These are phyloP conservation scores for Solanum chacoense DNA, from an alignment of 305 asterid genomes.

Conservation along the genomic window DNA sequence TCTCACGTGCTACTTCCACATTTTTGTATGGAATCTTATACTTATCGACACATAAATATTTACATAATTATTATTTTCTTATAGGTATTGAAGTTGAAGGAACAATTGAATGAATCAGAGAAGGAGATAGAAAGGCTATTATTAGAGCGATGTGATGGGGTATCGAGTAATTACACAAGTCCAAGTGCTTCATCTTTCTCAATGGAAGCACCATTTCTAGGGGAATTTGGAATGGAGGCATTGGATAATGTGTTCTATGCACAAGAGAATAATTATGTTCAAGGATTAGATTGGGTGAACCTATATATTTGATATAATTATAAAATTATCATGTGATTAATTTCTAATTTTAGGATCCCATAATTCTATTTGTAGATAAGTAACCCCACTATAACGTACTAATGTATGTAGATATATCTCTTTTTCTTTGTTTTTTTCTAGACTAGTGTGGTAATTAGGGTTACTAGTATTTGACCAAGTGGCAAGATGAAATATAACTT, in stretches of 20 bases:
- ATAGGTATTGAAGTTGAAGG: constrained; percentile 57
- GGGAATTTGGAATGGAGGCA: constrained; percentile 51
- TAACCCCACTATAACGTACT: not conserved
- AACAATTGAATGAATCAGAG: constrained; percentile 50
- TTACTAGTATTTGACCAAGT: not conserved
- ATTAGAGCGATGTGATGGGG: constrained; percentile 25
- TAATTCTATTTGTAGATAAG: constrained; percentile 1
- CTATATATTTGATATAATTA: constrained; percentile 6
- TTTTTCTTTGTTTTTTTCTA: not conserved
- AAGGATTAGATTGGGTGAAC: constrained; percentile 31
- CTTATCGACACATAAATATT: not conserved
- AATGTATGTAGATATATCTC: not conserved
- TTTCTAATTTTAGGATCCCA: not conserved
- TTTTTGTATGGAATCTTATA: not conserved
- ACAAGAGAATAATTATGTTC: constrained; percentile 17
- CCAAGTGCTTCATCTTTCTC: constrained; percentile 50
- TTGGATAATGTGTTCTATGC: constrained; percentile 34
- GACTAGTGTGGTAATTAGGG: not conserved
- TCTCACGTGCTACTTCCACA: not conserved
- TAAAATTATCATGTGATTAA: not conserved
- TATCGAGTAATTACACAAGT: constrained; percentile 34
- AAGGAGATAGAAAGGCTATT: constrained; percentile 39
- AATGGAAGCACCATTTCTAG: constrained; percentile 44
- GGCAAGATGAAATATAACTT: not conserved
- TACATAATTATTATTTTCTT: not conserved